Evolutionary conservation across 257 asterid genomes (phyloP), one percentile per base, ranked within the genome.

Genomic region (Ocimum tenuiflorum): DNA sequence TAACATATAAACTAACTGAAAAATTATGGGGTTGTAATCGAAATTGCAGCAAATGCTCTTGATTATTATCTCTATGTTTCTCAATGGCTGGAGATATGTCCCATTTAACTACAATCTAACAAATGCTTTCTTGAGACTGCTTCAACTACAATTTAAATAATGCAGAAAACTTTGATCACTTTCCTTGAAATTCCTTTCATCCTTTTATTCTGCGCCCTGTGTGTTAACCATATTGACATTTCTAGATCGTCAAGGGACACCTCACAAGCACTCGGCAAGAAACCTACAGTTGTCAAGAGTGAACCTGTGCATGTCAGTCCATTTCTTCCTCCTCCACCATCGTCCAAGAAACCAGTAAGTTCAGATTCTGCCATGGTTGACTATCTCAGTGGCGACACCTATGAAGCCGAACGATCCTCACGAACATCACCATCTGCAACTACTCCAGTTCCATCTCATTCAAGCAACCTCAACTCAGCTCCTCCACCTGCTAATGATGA

Each of bases 351-450:
- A n/a, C 86, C 89, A 22, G 43, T 69, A 38, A 58, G 74, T 66
- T 23, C 89, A 0, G 89, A 87, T 29, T 71, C 86, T 14, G 73
- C 76, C 68, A 55, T 20, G 75, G 77, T 83, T 41, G 99, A 92
- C 81, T 89, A 83, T 75, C 91, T 92, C 67, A 89, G 99, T 71
- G 99, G 99, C 5, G 99, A 89, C 53, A 10, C 55, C 31, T 87
- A 85, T 35, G 88, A 83, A 71, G 65, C 86, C 8, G 78, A 81
- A 65, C 78, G 79, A 56, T 62, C 95, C 69, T 63, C 78, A 19
- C 73, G 72, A 75, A 56, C 77, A 72, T 70, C 86, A 10, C 77
- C 75, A 63, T 50, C 90, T 42, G 63, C 83, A 48, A 75, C 67
- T 12, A 57, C 66, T 57, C 77, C 83, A n/a, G 52, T 68, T 51